Evolutionary conservation across 2,329 filamentous ascomycete genomes (phyloP), one percentile per base, ranked within the genome.

Genomic region (Aspergillus carbonarius): DNA sequence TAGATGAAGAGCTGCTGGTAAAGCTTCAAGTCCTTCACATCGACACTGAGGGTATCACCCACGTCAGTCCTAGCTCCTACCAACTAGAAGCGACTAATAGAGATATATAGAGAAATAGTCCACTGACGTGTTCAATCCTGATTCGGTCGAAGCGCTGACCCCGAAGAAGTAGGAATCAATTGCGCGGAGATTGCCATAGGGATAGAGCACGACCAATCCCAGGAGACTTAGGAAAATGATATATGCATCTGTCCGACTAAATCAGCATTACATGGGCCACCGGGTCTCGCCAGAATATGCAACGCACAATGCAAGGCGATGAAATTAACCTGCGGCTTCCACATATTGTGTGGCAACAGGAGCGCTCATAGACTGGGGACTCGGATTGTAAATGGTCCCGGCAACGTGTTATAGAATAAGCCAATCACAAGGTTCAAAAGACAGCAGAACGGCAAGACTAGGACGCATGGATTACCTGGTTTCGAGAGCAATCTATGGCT

Each of bases 1-100:
- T 83, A 85, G 35, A 83, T 63, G 52, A 77, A 79, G 3, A 84
- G 60, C 62, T 84, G 82, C 63, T 84, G 82, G 58, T 83, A 84
- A 0, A 72, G 75, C 59, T 75, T 75, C 15, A 84, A 66, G 1
- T 72, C 68, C 47, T 82, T 83, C 50, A 84, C 67, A 63, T 84
- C 81, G 40, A 83, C 66, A 13, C 81, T 84, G 12, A n/a, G 27
- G n/a, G 40, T 49, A 5, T 42, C 9, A 25, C 13, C 39, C 39
- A 42, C 18, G 18, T 42, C 18, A 42, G 39, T 8, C 39, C 6
- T 13, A 15, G 10, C 39, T 42, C 39, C 39, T 42, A 23, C 13
- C 4, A 42, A 13, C 18, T 18, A 20, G n/a, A 15, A 15, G 27
- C 30, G 8, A 39, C 13, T 17, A 17, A 12, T n/a, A 5, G 23